These are phyloP conservation scores for Akebia trifoliata DNA, from an alignment of 164 flowering plant species.

Conservation along the genomic window DNA sequence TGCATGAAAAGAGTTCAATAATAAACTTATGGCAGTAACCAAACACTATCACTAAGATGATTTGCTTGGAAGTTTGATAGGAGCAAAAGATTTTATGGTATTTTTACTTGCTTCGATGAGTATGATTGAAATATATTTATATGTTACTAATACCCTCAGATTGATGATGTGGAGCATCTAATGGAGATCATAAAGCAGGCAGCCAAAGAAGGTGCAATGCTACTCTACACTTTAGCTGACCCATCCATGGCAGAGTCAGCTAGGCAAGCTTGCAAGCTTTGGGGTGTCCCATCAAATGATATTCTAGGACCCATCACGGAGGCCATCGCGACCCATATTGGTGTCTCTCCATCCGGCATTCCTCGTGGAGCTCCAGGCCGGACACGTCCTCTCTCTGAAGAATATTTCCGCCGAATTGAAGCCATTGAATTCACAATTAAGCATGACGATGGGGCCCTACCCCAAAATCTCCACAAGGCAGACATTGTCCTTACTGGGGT, in stretches of 20 bases:
- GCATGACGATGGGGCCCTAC: conserved; percentile 92
- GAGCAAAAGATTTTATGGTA: not conserved
- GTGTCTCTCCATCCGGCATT: conserved; percentile 83
- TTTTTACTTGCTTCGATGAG: not conserved
- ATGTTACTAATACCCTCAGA: conserved; percentile 25
- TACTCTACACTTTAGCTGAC: conserved; percentile 85
- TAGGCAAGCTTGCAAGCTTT: conserved; percentile 57
- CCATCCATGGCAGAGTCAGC: conserved; percentile 77
- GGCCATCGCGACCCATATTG: conserved; percentile 71
- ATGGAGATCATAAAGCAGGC: conserved; percentile 84
- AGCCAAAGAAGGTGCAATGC: conserved; percentile 77
- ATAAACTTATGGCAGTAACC: too few relatives aligned
- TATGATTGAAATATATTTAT: not conserved
- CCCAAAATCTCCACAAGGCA: conserved; percentile 60
- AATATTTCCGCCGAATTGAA: conserved; percentile 75
- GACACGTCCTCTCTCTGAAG: conserved; percentile 47
- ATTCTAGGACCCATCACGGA: conserved; percentile 79
- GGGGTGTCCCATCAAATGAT: conserved; percentile 74
- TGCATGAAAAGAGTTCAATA: too few relatives aligned
- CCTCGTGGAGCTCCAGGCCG: conserved; percentile 83
- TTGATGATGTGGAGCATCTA: conserved; percentile 61
- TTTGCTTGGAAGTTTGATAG: too few relatives aligned
- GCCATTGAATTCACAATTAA: conserved; percentile 90
- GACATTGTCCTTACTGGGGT: conserved; percentile 86
- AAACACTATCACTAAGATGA: too few relatives aligned